Base-by-base conservation (phyloP, 1,284 basidiomycete genomes). In the Puccinia hordei region DNA sequence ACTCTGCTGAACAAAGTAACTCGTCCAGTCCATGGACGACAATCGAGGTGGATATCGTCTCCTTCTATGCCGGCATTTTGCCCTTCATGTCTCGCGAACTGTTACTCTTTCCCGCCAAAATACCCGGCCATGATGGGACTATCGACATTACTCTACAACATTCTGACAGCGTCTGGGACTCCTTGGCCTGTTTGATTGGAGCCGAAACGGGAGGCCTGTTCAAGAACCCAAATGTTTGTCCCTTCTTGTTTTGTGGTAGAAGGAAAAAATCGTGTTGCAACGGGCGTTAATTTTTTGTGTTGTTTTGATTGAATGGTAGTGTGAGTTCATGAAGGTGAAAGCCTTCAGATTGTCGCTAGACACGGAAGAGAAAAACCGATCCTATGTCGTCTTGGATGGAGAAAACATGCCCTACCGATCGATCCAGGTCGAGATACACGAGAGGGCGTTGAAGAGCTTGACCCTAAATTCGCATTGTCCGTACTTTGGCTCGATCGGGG, bases 11-110 rank as follows among this genome's bases (percentile, higher is more conserved):
- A 27, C 12, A 66, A 41, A 19, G 38, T 44, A 41, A 27, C 24
- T 69, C 51, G 10, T 9, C 30, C 13, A 30, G 46, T 69, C 65
- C 49, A 24, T 78, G 75, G 75, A 49, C 44, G 19, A 69, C 65
- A 1, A 63, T 78, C n/a, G 75, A 78, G 55, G 38, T 44, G 2
- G n/a, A 63, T 24, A 59, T 78, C 53, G 38, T 66, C n/a, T 69
- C 75, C n/a, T 30, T 78, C 41, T 78, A 78, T 55, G 75, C 75
- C 35, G 75, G 75, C 9, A 71, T 66, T 19, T 22, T 78, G n/a
- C 75, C 75, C 12, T 78, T 41, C 65, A 69, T 78, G 75, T 49
- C 75, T 13, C 27, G 46, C 19, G 65, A 78, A 22, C 75, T 78
- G 4, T 19, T 78, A 5, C 61, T 68, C 24, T 78, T 78, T 66